Evolutionary conservation across 1,139 yeast genomes (phyloP).

Genomic region (Geotrichum phurueaensis): DNA sequence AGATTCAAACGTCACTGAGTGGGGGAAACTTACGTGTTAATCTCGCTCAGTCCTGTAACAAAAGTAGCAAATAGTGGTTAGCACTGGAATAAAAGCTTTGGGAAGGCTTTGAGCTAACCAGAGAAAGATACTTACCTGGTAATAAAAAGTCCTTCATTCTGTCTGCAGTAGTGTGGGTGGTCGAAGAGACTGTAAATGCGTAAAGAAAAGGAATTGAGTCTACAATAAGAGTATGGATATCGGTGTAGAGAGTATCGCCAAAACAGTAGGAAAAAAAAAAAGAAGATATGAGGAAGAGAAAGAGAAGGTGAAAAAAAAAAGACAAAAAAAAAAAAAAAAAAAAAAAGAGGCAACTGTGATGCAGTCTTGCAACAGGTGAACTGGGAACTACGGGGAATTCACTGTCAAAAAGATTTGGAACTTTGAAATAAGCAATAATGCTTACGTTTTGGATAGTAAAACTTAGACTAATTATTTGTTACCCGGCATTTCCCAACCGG

Average conservation of each 20-base stretch:
- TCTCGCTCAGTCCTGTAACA: conserved; percentile 31
- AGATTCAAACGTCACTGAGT: neutral
- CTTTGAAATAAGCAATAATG: neutral
- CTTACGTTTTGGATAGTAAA: neutral
- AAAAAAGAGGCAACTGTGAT: neutral
- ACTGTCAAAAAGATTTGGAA: neutral
- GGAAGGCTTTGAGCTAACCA: neutral
- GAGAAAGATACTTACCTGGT: conserved; percentile 17
- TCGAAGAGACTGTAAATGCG: neutral
- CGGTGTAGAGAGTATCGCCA: neutral
- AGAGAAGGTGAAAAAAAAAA: no score
- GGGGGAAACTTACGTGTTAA: conserved; percentile 29
- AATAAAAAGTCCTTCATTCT: conserved; percentile 15
- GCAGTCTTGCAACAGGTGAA: neutral
- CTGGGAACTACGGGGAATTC: neutral
- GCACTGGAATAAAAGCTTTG: neutral
- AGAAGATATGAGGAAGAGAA: neutral
- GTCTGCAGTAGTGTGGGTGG: neutral
- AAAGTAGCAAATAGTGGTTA: neutral
- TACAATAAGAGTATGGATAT: neutral
- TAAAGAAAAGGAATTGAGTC: neutral
- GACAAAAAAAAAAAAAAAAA: neutral
- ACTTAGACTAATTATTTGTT: neutral
- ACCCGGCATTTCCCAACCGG: neutral
- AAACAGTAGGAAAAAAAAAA: neutral